A percentile compares a stretch with the other conserved stretches of the same genome.
Evolutionary conservation across 2,329 filamentous ascomycete species (phyloP).

Genomic region (Venturia pyrina): DNA sequence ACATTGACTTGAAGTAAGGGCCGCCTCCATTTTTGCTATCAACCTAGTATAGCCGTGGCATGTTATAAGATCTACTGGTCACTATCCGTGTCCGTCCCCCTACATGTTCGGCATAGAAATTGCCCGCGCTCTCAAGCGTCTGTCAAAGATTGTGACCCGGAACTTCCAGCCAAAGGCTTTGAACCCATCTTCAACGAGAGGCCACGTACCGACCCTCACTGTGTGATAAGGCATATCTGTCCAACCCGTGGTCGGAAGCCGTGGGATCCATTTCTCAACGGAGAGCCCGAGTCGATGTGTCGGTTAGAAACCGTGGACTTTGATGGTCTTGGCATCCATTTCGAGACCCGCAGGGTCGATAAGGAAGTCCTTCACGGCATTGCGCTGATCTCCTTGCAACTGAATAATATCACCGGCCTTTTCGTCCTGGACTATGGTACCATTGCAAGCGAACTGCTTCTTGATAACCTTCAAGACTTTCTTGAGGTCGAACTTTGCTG

Average conservation of each 20-base stretch:
- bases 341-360: slow-evolving; percentile 90
- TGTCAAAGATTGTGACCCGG: background rate
- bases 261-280: slow-evolving; percentile 2
- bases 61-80: background rate
- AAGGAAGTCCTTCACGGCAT: slow-evolving; percentile 96
- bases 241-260: background rate
- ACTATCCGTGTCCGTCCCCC: background rate
- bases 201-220: slow-evolving; percentile 2
- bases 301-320: slow-evolving; percentile 63
- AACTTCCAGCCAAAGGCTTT: slow-evolving; percentile 5
- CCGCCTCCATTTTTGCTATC: background rate
- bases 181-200: background rate
- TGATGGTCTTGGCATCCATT: slow-evolving; percentile 93
- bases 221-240: slow-evolving; percentile 2
- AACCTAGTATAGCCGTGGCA: background rate
- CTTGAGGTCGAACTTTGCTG: slow-evolving; percentile 98
- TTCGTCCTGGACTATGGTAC: slow-evolving; percentile 84
- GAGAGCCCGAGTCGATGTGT: slow-evolving; percentile 11
- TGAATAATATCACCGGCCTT: slow-evolving; percentile 51
- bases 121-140: background rate
- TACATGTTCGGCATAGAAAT: background rate
- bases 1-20: background rate
- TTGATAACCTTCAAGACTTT: slow-evolving; percentile 99
- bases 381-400: slow-evolving; percentile 98
- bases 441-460: slow-evolving; percentile 99